Evolutionary conservation across 1,284 basidiomycete genomes (phyloP), one percentile per base, ranked within the genome.

Genomic region (Ceratobasidium theobromae): DNA sequence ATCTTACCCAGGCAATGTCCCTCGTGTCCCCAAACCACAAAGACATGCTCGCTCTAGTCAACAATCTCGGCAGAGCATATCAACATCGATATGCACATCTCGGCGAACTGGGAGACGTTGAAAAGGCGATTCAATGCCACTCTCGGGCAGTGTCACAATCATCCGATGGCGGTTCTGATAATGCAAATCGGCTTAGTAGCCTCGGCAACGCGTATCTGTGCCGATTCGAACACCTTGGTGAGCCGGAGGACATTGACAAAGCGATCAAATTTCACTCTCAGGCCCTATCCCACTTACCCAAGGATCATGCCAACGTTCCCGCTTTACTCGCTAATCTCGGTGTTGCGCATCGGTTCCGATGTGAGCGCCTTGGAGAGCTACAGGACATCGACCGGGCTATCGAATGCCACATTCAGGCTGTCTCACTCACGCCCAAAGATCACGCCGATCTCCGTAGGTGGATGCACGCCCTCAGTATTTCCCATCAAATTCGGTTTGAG

Each of bases 71-170:
- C 1, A 18, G 4, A 25, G 18, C 41, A 8, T 43, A 40, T 21
- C 1, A 3, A 2, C 32, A 2, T 4, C 55, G 55, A 33, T 58
- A 46, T 43, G 23, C 45, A 6, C 27, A 30, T 14, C n/a, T n/a
- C n/a, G n/a, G 38, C 1, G 54, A 51, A 11, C n/a, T 53, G 1
- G 32, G 18, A 18, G 62, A 68, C 65, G 14, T 68, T n/a, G 41
- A 58, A 9, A 18, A 45, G 16, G 67, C 67, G 0, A 66, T 66
- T 27, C 16, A 25, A 25, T 35, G 35, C 11, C 46, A 58, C 4
- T 3, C 16, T 9, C 2, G 40, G 27, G 54, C 53, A 2, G 11
- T 60, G 11, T 12, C 21, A 9, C 32, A 49, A 2, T 38, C 54
- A 0, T 16, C 30, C 3, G 1, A 49, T 35, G 23, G 18, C 16